Evolutionary conservation across 805 yeast species (phyloP).

Genomic region (Ogataea siamensis): DNA sequence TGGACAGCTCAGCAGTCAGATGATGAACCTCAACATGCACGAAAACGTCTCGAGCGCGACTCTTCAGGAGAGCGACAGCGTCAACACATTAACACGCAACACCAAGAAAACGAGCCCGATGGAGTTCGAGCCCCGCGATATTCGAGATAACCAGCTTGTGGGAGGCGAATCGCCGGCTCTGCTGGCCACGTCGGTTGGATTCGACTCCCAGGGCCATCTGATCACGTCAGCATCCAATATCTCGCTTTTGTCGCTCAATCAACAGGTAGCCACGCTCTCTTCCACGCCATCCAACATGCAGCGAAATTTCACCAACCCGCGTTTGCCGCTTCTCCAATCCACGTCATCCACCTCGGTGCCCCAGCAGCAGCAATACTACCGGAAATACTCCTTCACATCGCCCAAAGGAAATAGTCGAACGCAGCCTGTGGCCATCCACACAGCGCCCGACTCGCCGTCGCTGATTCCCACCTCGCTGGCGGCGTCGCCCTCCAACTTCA

Average conservation of each 20-base stretch:
- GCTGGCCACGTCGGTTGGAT: slow-evolving; percentile 36
- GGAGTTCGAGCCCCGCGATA: slow-evolving; percentile 11
- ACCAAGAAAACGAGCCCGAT: slow-evolving; percentile 10
- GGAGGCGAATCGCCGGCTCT: slow-evolving; percentile 32
- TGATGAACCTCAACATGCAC: slow-evolving; percentile 3
- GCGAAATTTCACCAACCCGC: slow-evolving; percentile 20
- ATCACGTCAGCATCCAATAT: slow-evolving; percentile 38
- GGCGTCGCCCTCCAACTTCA: slow-evolving; percentile 55
- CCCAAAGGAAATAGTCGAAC: slow-evolving; percentile 12
- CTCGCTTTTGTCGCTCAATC: slow-evolving; percentile 36
- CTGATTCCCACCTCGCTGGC: slow-evolving; percentile 50
- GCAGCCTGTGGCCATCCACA: slow-evolving; percentile 10
- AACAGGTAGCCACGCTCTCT: slow-evolving; percentile 17
- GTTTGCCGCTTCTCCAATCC: slow-evolving; percentile 17
- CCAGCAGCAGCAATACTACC: slow-evolving; percentile 12
- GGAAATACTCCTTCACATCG: slow-evolving; percentile 23
- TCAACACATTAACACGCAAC: slow-evolving; percentile 14
- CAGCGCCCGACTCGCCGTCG: slow-evolving; percentile 50
- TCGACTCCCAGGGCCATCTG: slow-evolving; percentile 32
- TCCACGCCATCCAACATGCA: slow-evolving; percentile 18
- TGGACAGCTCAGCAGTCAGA: slow-evolving; percentile 1
- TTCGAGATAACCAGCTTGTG: not conserved
- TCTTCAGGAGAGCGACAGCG: slow-evolving; percentile 13
- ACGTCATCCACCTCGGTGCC: slow-evolving; percentile 11
- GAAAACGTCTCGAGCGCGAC: slow-evolving; percentile 4